These are phyloP conservation scores for Vitis rupestris DNA, from an alignment of 164 flowering plant species.

Conservation along the genomic window DNA sequence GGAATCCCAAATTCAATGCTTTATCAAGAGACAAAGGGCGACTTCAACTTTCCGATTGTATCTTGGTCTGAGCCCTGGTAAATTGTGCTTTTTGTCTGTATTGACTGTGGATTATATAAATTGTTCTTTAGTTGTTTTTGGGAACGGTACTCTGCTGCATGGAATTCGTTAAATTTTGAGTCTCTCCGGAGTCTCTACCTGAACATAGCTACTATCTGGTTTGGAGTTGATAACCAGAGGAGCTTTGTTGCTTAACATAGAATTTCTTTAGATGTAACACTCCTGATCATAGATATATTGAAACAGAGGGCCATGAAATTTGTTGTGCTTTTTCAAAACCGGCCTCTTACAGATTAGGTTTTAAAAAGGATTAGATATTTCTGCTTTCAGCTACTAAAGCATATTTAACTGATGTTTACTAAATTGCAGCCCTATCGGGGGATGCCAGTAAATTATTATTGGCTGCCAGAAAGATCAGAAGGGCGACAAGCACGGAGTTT, in stretches of 20 bases:
- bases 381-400: neutral
- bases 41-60: constrained; percentile 41
- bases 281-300: neutral
- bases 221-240: neutral
- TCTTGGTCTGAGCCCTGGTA: constrained; percentile 59
- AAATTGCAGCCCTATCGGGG: constrained; percentile 44
- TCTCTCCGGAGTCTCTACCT: neutral
- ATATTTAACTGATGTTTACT: constrained; percentile 4
- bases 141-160: neutral
- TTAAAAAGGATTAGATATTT: too few relatives aligned
- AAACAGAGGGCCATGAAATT: neutral
- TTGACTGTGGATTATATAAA: neutral
- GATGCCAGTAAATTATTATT: constrained; percentile 60
- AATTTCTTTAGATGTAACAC: neutral
- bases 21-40: constrained; percentile 49
- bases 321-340: neutral
- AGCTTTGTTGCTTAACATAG: neutral
- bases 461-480: constrained; percentile 74
- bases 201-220: neutral
- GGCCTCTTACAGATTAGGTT: too few relatives aligned
- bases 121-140: neutral
- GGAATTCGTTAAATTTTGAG: neutral
- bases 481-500: constrained; percentile 60
- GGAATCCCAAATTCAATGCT: constrained; percentile 52
- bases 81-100: neutral